Base-by-base conservation (phyloP, 78 protist genomes). In the Dictyostelium purpureum region DNA sequence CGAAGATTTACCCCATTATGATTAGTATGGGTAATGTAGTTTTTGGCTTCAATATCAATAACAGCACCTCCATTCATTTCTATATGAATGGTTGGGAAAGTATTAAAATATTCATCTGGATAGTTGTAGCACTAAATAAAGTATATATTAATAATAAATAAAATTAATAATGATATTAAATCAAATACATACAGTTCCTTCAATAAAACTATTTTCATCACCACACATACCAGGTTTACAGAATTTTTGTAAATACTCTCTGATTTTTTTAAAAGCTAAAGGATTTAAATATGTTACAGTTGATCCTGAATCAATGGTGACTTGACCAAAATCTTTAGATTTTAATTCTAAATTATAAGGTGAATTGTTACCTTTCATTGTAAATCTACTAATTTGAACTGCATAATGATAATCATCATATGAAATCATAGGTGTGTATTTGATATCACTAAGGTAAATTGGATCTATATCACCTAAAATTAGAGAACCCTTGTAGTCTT, bases 141-240 rank as follows among this genome's bases (percentile, higher is more conserved):
- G 4, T 31, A 61, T 47, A 19, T 21, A 16, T n/a, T 14, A 57
- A 28, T 47, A 28, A 2, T 26, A 4, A 19, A 56, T 40, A 49
- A 49, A 49, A 49, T 14, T 14, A 11, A 11, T 49, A 11, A 49
- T 49, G 11, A 16, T 52, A 16, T 6, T 43, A 26, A 56, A 21
- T 24, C n/a, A n/a, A n/a, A n/a, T n/a, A 77, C 87, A 19, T 77
- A 77, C 87, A 61, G 9, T 47, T 11, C 88, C 88, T 45, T 79
- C 77, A 79, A 66, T 26, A 1, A 79, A 5, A 26, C n/a, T n/a
- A n/a, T 59, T 33, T 65, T 79, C 26, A 24, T 42, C 77, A 26
- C 76, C 88, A 65, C 88, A 79, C 4, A 65, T 0, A 49, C 75
- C 88, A 6, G 1, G 40, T 2, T n/a, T 43, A 65, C 88, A 79